phyloP scores from a whole-genome alignment of 1,139 yeast species.

The Spencermartinsiella ligniputridi region DNA sequence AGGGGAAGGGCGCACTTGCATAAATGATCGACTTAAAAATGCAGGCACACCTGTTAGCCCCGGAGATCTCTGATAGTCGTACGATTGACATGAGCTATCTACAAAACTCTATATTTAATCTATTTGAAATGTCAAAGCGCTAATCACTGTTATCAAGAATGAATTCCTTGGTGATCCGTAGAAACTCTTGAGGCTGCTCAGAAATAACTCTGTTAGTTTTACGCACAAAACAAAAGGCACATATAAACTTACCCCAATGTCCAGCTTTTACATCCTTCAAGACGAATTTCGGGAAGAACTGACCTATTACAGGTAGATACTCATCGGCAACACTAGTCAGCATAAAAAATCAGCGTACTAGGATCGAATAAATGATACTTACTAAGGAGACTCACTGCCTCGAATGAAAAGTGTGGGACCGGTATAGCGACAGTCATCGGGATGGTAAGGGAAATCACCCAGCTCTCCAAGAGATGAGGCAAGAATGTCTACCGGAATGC shows the following conservation, averaged over 20 bases:
- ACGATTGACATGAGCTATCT: no score
- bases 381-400: slow-evolving; percentile 68
- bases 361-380: slow-evolving; percentile 11
- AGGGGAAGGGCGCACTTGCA: no score
- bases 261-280: slow-evolving; percentile 75
- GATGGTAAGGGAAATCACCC: slow-evolving; percentile 74
- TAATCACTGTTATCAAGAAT: slow-evolving; percentile 2
- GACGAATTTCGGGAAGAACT: slow-evolving; percentile 74
- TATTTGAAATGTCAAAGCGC: no score
- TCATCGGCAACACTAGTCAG: slow-evolving; percentile 67
- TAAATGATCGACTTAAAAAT: no score
- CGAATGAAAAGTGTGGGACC: slow-evolving; percentile 78
- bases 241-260: slow-evolving; percentile 68
- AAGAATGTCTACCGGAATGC: slow-evolving; percentile 68
- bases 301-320: slow-evolving; percentile 65
- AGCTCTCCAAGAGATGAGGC: slow-evolving; percentile 53
- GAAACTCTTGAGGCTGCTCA: slow-evolving; percentile 28
- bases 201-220: slow-evolving; percentile 20
- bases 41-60: no score
- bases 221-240: neutral
- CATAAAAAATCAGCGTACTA: neutral
- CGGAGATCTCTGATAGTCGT: no score
- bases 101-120: no score
- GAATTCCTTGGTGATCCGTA: slow-evolving; percentile 20
- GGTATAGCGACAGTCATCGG: slow-evolving; percentile 50